phyloP scores from a whole-genome alignment of 2,329 filamentous ascomycete genomes.

The Chaetomium globosum region DNA sequence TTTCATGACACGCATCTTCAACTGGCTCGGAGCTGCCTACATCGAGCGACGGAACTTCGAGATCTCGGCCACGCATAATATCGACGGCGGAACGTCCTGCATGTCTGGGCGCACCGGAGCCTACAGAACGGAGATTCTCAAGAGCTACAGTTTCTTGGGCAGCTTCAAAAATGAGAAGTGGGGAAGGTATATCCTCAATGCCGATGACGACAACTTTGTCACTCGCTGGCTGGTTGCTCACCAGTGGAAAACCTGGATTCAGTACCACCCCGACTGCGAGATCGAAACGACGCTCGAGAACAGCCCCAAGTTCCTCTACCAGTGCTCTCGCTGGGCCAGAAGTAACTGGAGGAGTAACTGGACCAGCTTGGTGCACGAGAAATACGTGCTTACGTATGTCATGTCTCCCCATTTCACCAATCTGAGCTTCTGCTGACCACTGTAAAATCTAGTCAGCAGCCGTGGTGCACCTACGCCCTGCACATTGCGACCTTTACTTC shows the following conservation, averaged over 20 bases:
- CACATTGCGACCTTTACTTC: conserved; percentile 92
- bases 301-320: conserved; percentile 83
- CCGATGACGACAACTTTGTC: conserved; percentile 98
- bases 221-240: conserved; percentile 93
- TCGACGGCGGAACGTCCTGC: conserved; percentile 94
- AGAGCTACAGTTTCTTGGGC: conserved; percentile 80
- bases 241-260: conserved; percentile 91
- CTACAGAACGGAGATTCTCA: conserved; percentile 85
- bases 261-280: conserved; percentile 88
- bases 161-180: conserved; percentile 91
- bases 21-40: conserved; percentile 89
- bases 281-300: conserved; percentile 92
- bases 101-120: conserved; percentile 93
- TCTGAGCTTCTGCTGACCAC: conserved; percentile 18
- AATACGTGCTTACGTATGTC: conserved; percentile 84
- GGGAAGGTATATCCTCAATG: conserved; percentile 86
- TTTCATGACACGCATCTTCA: conserved; percentile 69
- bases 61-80: conserved; percentile 90
- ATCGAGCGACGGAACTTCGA: conserved; percentile 95
- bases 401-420: background rate
- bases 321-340: conserved; percentile 91
- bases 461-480: conserved; percentile 90
- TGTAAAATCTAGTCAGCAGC: conserved; percentile 68
- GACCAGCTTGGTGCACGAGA: conserved; percentile 82
- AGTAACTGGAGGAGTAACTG: conserved; percentile 98